Percentiles rank a stretch among this genome's conserved stretches.
phyloP scores from a whole-genome alignment of 2,329 filamentous ascomycete genomes.

The Tolypocladium guangdongense region DNA sequence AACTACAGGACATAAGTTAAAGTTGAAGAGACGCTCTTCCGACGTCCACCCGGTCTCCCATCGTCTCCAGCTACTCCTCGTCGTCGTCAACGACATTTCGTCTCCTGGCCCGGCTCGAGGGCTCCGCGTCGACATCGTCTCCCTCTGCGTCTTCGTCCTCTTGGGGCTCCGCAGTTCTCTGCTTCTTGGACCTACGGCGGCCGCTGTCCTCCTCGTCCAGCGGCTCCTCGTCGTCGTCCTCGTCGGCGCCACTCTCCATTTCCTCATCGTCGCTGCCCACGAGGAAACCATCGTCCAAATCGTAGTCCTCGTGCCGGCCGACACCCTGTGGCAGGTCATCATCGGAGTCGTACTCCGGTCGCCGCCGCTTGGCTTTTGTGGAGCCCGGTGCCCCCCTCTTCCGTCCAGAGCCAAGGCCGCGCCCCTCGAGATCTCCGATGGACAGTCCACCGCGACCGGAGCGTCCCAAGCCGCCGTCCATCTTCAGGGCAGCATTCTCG shows the following conservation, averaged over 20 bases:
- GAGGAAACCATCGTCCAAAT: conserved; percentile 70
- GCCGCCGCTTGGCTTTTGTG: conserved; percentile 40
- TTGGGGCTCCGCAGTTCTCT: conserved; percentile 38
- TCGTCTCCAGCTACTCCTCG: conserved; percentile 32
- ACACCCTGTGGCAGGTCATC: conserved; percentile 55
- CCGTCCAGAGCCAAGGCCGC: conserved; percentile 37
- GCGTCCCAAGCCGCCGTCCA: conserved; percentile 45
- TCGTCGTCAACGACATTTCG: conserved; percentile 50
- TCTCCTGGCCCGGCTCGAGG: conserved; percentile 36
- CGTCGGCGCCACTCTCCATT: conserved; percentile 47
- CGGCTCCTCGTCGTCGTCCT: conserved; percentile 52
- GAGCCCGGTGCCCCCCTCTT: conserved; percentile 42
- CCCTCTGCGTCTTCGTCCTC: conserved; percentile 41
- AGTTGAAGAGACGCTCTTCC: neutral
- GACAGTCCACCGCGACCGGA: conserved; percentile 48
- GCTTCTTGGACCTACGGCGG: conserved; percentile 34
- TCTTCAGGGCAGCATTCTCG: conserved; percentile 55
- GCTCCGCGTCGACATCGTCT: conserved; percentile 33
- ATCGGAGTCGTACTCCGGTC: conserved; percentile 64
- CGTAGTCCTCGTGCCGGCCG: conserved; percentile 62
- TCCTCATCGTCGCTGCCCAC: conserved; percentile 66
- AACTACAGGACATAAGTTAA: too few relatives aligned
- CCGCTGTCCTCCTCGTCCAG: conserved; percentile 42
- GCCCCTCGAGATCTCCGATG: conserved; percentile 58
- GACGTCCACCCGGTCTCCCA: neutral